Base-by-base conservation (phyloP, 331 rosid species). In the Acacia concinna region DNA sequence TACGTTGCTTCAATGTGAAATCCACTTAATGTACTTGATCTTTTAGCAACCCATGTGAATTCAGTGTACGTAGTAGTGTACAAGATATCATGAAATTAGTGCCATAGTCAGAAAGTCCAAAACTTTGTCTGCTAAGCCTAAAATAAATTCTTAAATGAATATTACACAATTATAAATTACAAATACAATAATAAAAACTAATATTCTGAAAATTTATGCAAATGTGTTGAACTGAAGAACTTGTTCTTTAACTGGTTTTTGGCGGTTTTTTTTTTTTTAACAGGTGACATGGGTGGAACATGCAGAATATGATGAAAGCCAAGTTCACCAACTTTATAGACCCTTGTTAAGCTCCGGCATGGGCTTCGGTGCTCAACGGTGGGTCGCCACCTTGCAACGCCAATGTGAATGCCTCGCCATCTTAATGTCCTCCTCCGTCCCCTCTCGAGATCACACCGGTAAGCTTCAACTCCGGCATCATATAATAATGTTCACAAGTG, bases 201-300 rank as follows among this genome's bases (percentile, higher is more conserved):
- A 13, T 11, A 59, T 27, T 31, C 68, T 30, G 41, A 31, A 31
- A 38, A 67, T 20, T 10, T 31, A 0, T 31, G 62, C 62, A 18
- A n/a, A 8, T 32, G 1, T 41, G 9, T 5, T 35, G 46, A 74
- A 28, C 32, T 60, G 37, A 23, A 2, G 14, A 35, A 20, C 13
- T 27, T 28, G 65, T 38, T 71, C 0, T 3, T 15, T 46, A 46
- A 46, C 12, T 46, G 13, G 5, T 15, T 46, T 0, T 46, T 41
- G 66, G 68, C 14, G n/a, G 28, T 23, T 13, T 37, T 27, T 21
- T 31, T n/a, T n/a, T n/a, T n/a, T n/a, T n/a, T n/a, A n/a, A 80
- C 87, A 96, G 99, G 99, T 96, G 47, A 93, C 97, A 44, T 96
- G 99, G 99, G 94, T 96, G 56, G 99, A 96, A 63, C 98, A 96